Evolutionary conservation across 192 early-diverging fungal genomes (phyloP), one percentile per base, ranked within the genome.

Genomic region (Coemansia sp.): DNA sequence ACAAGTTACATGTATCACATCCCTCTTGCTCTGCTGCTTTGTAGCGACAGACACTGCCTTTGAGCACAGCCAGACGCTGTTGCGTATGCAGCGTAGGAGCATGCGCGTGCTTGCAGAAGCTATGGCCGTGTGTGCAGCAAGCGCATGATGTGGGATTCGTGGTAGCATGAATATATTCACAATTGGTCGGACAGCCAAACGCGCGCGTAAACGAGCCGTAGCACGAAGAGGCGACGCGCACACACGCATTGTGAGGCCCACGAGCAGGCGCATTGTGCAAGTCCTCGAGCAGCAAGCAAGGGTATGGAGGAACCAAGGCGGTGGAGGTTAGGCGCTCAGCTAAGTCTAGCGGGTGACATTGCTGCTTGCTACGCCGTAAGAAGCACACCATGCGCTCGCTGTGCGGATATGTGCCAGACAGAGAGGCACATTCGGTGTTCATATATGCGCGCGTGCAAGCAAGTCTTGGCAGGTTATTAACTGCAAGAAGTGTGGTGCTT

Each of bases 101-200:
- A 53, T 32, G 51, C 51, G 29, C 29, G 14, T 53, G 51, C 15
- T 5, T 53, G 51, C 51, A 53, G 51, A 53, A 27, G 47, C 11
- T 24, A 49, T 27, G 47, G 22, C 22, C 27, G 47, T 49, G 47
- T 49, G 27, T n/a, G 22, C 15, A 31, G 24, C 11, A 32, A 53
- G 51, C 51, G 27, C 51, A 29, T 53, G 51, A 17, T 14, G 51
- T 53, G 51, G 51, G 15, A 53, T 53, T 53, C 51, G 14, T n/a
- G 51, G 27, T 53, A 53, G 51, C 51, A 53, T 31, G 51, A 25
- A 17, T 53, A n/a, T 35, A 53, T 53, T 53, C 51, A 53, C 51
- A 53, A 31, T 17, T 53, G 51, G 4, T 17, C 51, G 29, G 15
- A 31, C 51, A 53, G 4, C 32, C 32, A 35, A 35, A 53, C 27